Conservation (phyloP, 208 protist species). For the Blechomonas ayalai region DNA sequence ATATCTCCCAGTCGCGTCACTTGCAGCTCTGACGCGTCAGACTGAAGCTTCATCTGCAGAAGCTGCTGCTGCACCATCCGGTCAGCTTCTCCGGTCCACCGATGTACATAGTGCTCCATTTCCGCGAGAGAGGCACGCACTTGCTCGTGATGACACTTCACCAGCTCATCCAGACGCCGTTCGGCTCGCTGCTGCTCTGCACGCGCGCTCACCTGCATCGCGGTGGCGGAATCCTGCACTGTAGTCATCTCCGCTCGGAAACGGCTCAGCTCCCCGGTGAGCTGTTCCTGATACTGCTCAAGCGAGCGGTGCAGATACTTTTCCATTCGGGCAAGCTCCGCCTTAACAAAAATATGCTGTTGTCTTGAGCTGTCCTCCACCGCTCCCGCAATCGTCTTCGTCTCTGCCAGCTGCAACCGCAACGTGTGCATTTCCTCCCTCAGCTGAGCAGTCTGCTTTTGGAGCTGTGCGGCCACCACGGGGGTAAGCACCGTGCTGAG, state of each 20-base stretch:
- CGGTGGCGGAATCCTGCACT: constrained; percentile 27
- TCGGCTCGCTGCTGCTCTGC: constrained; percentile 32
- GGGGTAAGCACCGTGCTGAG: neutral
- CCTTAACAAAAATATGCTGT: too few relatives aligned
- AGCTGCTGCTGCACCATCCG: constrained; percentile 12
- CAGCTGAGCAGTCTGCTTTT: too few relatives aligned
- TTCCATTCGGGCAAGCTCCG: constrained; percentile 12
- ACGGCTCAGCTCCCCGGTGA: constrained; percentile 6
- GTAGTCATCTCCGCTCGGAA: constrained; percentile 23
- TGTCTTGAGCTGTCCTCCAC: too few relatives aligned
- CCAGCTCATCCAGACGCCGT: constrained; percentile 35
- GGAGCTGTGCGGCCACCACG: too few relatives aligned
- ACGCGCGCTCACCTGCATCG: constrained; percentile 13
- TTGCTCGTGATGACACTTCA: constrained; percentile 33
- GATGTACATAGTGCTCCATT: constrained; percentile 25
- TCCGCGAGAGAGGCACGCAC: constrained; percentile 29
- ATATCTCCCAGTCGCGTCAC: constrained; percentile 45
- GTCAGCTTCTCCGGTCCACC: constrained; percentile 27
- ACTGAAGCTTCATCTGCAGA: constrained; percentile 13
- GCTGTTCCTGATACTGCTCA: constrained; percentile 15
- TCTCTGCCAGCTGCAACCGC: constrained; percentile 5
- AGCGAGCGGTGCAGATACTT: constrained; percentile 5
- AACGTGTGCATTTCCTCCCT: constrained; percentile 7
- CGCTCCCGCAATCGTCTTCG: too few relatives aligned
- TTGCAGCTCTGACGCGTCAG: constrained; percentile 23